A percentile compares a stretch with the other conserved stretches of the same genome.
Evolutionary conservation across 768 basidiomycete species (phyloP).

Genomic region (Mycena filopes): DNA sequence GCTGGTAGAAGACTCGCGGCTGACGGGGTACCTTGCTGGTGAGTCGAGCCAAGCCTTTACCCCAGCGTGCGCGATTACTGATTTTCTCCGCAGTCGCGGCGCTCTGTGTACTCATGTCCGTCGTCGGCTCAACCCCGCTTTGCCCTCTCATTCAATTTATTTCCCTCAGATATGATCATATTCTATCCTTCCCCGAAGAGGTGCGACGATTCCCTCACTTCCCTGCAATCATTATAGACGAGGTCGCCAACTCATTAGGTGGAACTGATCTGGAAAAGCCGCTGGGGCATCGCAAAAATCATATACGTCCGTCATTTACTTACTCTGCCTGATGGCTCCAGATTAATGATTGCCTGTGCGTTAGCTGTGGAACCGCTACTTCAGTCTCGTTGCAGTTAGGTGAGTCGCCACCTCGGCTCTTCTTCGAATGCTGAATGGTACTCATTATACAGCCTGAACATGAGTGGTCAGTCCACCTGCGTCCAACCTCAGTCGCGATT

Average conservation of each 20-base stretch:
- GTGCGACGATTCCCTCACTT: too few species aligned
- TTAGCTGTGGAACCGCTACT: slow-evolving; percentile 22
- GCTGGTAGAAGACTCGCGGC: slow-evolving; percentile 15
- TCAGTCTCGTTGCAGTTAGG: slow-evolving; percentile 11
- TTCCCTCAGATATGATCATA: slow-evolving; percentile 22
- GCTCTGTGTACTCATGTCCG: slow-evolving; percentile 5
- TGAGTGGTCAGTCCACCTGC: not conserved
- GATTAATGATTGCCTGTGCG: not conserved
- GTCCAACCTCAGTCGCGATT: not conserved
- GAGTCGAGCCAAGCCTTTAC: not conserved
- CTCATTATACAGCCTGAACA: slow-evolving; percentile 6
- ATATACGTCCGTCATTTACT: slow-evolving; percentile 2
- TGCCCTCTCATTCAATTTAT: too few species aligned
- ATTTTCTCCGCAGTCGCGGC: slow-evolving; percentile 2
- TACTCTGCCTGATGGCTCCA: too few species aligned
- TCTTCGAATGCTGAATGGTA: too few species aligned
- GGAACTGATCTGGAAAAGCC: slow-evolving; percentile 17
- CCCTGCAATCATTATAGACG: too few species aligned
- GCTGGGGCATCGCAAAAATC: slow-evolving; percentile 12
- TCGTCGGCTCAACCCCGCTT: too few species aligned
- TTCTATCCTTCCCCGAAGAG: slow-evolving; percentile 10
- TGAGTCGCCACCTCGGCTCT: too few species aligned
- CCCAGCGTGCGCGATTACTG: not conserved
- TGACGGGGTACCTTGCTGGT: slow-evolving; percentile 21
- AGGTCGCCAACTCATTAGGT: not conserved